Conservation (phyloP, 2,329 filamentous ascomycete species). For the Rhytidhysteron rufulum region DNA sequence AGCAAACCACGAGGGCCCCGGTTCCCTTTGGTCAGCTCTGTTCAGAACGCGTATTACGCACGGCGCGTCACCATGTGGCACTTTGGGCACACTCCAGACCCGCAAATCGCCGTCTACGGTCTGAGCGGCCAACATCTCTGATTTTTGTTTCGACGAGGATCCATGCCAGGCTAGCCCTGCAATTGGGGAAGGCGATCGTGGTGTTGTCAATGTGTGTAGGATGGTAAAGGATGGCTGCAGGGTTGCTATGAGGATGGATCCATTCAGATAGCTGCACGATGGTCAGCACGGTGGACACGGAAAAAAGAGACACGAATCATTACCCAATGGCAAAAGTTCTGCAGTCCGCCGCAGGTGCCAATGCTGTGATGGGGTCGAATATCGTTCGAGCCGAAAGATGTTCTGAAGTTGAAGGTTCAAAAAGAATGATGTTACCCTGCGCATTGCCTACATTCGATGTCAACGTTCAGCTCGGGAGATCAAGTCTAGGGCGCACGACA, state of each 20-base stretch:
- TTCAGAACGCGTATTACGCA: constrained; percentile 87
- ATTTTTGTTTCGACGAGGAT: constrained; percentile 91
- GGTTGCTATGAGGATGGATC: constrained; percentile 84
- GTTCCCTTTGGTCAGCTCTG: constrained; percentile 66
- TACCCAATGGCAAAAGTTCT: constrained; percentile 95
- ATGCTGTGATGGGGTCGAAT: constrained; percentile 89
- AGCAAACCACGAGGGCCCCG: constrained; percentile 89
- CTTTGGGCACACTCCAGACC: constrained; percentile 95
- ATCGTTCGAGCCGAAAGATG: constrained; percentile 89
- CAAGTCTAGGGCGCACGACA: constrained; percentile 26
- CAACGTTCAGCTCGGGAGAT: constrained; percentile 1
- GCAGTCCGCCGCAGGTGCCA: constrained; percentile 86
- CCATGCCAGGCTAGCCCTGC: constrained; percentile 91
- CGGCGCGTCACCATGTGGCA: constrained; percentile 66
- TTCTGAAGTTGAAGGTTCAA: constrained; percentile 89
- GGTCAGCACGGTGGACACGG: constrained; percentile 14
- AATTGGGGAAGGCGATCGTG: constrained; percentile 79
- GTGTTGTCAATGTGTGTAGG: constrained; percentile 84
- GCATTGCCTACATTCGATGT: constrained; percentile 65
- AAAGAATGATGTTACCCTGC: constrained; percentile 89
- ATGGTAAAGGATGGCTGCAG: constrained; percentile 92
- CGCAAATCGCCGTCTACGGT: constrained; percentile 86
- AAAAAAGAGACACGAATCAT: constrained; percentile 19
- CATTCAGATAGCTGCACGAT: constrained; percentile 76
- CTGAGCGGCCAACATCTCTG: constrained; percentile 94